Evolutionary conservation across 148 eudicot species (phyloP).

Genomic region (Vaccinium darrowii): DNA sequence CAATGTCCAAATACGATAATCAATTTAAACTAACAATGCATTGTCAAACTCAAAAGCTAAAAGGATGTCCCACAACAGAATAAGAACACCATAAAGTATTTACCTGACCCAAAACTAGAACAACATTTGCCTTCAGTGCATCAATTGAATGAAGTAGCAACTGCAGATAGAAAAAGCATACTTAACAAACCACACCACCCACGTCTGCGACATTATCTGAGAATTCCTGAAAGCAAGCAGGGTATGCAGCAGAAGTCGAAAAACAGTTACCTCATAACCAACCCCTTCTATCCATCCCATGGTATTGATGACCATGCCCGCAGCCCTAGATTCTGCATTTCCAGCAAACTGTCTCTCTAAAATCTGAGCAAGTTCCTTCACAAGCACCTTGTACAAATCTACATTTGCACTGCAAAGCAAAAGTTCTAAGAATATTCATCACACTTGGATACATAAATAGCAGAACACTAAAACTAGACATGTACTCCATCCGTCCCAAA

Average conservation of each 20-base stretch:
- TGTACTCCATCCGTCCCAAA: too few relatives aligned
- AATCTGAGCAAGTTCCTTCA: constrained; percentile 80
- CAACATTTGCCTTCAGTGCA: constrained; percentile 77
- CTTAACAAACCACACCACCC: background rate
- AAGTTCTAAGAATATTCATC: constrained; percentile 15
- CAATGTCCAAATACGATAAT: background rate
- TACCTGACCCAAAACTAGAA: constrained; percentile 96
- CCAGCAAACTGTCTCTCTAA: constrained; percentile 83
- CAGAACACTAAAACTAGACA: background rate
- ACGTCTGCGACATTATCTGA: constrained; percentile 2
- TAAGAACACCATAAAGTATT: constrained; percentile 12
- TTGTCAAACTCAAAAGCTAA: background rate
- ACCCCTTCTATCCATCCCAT: constrained; percentile 98
- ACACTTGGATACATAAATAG: background rate
- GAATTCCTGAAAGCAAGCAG: background rate
- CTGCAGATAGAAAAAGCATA: constrained; percentile 39
- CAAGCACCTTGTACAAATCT: constrained; percentile 76
- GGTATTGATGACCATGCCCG: constrained; percentile 97
- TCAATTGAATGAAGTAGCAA: constrained; percentile 92
- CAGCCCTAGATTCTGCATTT: constrained; percentile 85
- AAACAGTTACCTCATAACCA: constrained; percentile 70
- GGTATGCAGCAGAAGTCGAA: background rate
- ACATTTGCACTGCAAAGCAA: constrained; percentile 59
- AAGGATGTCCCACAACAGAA: background rate
- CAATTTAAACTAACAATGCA: background rate